These are phyloP conservation scores for Henckelia pumila DNA, from an alignment of 257 asterid species.

Conservation along the genomic window DNA sequence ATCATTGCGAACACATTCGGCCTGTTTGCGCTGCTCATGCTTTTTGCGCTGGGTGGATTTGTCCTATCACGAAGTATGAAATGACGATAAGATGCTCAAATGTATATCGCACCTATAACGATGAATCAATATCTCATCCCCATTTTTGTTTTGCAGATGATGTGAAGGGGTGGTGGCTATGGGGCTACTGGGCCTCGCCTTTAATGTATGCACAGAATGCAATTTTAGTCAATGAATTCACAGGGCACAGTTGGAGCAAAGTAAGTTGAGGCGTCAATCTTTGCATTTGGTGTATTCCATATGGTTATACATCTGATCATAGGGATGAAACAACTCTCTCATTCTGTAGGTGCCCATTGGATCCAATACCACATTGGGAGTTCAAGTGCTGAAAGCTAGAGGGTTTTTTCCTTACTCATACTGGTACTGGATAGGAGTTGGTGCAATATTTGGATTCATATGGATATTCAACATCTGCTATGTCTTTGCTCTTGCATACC, in stretches of 20 bases:
- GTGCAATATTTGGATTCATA: constrained; percentile 34
- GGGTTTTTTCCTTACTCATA: constrained; percentile 35
- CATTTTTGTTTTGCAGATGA: constrained; percentile 31
- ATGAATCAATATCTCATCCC: constrained; percentile 4
- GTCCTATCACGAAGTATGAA: constrained; percentile 61
- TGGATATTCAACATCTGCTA: constrained; percentile 28
- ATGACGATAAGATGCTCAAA: constrained; percentile 1
- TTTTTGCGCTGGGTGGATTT: constrained; percentile 60
- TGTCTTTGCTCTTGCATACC: constrained; percentile 31
- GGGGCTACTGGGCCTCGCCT: constrained; percentile 77
- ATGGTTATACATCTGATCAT: neutral
- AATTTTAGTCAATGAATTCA: constrained; percentile 59
- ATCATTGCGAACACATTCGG: constrained; percentile 74
- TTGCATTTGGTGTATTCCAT: neutral
- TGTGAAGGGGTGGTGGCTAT: constrained; percentile 72
- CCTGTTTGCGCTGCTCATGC: constrained; percentile 44
- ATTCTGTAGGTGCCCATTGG: constrained; percentile 27
- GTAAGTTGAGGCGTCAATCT: constrained; percentile 35
- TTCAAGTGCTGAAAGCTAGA: constrained; percentile 28
- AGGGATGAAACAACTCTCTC: neutral
- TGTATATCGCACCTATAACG: neutral
- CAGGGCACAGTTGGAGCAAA: constrained; percentile 54
- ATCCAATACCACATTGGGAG: constrained; percentile 36
- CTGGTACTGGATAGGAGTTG: constrained; percentile 49
- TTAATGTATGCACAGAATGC: constrained; percentile 69